These are phyloP conservation scores for carrot (Daucus carota) DNA, from an alignment of 129 eudicot genomes.

Conservation along the genomic window DNA sequence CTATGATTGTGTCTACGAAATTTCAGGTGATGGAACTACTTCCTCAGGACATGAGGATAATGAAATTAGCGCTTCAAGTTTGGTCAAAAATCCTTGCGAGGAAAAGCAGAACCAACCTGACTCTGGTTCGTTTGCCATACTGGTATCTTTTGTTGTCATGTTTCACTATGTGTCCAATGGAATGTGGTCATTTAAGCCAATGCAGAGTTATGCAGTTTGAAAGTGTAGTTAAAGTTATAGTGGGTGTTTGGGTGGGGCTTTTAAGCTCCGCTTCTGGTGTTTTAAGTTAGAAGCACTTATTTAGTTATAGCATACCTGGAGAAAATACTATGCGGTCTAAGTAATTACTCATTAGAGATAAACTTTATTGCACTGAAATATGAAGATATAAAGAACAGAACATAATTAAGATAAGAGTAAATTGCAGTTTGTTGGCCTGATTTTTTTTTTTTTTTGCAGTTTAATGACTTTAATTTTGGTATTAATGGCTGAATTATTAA, in stretches of 20 bases:
- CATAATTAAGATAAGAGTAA: no score
- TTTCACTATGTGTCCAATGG: background rate
- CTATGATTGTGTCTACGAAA: background rate
- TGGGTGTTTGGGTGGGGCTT: no score
- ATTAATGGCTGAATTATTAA: no score
- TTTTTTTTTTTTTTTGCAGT: no score
- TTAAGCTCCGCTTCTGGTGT: no score
- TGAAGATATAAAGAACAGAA: background rate
- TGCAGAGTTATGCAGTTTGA: background rate
- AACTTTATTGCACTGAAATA: background rate
- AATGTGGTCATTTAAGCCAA: background rate
- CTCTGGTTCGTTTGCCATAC: conserved; percentile 30
- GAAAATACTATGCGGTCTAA: background rate
- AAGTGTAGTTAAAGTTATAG: background rate
- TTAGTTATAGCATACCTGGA: background rate
- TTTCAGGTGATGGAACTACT: conserved; percentile 36
- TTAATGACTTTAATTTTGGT: no score
- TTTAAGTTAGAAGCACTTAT: no score
- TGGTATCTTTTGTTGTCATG: conserved; percentile 1
- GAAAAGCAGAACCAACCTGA: conserved; percentile 11
- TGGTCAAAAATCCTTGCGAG: conserved; percentile 5
- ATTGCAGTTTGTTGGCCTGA: no score
- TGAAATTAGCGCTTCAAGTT: conserved; percentile 13
- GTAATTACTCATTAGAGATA: background rate
- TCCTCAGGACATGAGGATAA: conserved; percentile 28